Evolutionary conservation across 2,329 filamentous ascomycete species (phyloP), one percentile per base, ranked within the genome.

Genomic region (Rhynchosporium secalis): DNA sequence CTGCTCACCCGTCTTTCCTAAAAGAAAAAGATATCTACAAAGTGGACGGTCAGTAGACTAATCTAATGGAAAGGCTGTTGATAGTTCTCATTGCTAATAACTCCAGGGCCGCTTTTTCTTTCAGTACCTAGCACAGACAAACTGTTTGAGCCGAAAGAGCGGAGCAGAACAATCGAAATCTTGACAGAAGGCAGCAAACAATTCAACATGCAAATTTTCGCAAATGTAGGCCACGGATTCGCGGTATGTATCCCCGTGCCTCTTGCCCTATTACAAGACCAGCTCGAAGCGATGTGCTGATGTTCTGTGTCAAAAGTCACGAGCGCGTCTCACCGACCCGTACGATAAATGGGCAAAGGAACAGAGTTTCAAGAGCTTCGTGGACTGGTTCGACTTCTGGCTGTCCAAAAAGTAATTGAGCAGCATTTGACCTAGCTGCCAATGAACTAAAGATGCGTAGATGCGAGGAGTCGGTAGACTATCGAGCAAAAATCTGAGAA

Each of bases 161-260:
- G 79, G n/a, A 72, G 75, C 13, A 73, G 71, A 46, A 79, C 79
- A 2, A 47, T 80, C 1, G 78, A 80, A 28, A 76, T 80, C 38
- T 68, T 82, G 55, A 73, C 75, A 48, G 71, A 71, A 29, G 70
- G 72, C 33, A 71, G 75, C 46, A 78, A 77, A 66, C 66, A 81
- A 1, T 90, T 85, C 73, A 85, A 90, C 69, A 78, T 88, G 66
- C 85, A 82, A 71, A 75, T 90, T 26, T 90, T 85, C 76, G 80
- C 79, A 29, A 81, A 81, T 43, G 83, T 88, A 15, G 75, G 78
- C 63, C 87, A 89, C 71, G 86, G 87, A 0, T 90, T 89, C 71
- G 84, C 84, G 7, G 80, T 86, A 8, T 80, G 85, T 80, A 79
- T 64, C 71, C 78, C 65, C 68, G 76, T 75, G 58, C 69, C 73